These are phyloP conservation scores for Mortierella sp. DNA, from an alignment of 371 early-diverging fungal species.

Conservation along the genomic window DNA sequence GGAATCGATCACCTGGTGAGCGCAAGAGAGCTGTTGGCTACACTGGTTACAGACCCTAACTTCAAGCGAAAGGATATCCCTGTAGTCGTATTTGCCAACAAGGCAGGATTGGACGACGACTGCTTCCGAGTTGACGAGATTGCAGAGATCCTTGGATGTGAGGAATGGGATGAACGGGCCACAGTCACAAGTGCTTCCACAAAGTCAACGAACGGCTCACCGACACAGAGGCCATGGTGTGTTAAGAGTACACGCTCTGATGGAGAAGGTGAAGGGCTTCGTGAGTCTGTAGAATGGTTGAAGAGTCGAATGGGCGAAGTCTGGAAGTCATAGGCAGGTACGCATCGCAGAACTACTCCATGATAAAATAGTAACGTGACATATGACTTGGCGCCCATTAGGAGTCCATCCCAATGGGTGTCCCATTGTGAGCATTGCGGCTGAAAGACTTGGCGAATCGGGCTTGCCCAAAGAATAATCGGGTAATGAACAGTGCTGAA, in stretches of 20 bases:
- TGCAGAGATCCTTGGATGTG: conserved; percentile 52
- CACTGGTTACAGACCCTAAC: conserved; percentile 31
- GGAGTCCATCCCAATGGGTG: no score
- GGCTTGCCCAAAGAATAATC: no score
- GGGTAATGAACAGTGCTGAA: no score
- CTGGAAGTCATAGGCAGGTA: conserved; percentile 15
- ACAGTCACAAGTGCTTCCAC: no score
- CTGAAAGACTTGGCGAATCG: no score
- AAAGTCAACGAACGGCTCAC: not conserved
- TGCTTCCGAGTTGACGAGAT: conserved; percentile 51
- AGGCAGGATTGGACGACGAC: conserved; percentile 43
- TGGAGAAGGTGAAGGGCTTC: conserved; percentile 44
- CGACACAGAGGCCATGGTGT: conserved; percentile 37
- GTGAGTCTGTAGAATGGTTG: conserved; percentile 52
- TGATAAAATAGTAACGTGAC: no score
- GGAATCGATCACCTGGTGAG: conserved; percentile 45
- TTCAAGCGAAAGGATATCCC: conserved; percentile 45
- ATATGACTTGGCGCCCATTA: no score
- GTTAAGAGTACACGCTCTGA: conserved; percentile 51
- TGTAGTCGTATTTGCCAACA: conserved; percentile 51
- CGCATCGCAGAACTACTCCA: not conserved
- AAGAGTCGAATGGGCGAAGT: conserved; percentile 51
- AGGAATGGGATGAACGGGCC: conserved; percentile 37
- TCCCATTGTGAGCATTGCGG: no score
- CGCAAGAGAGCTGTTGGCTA: conserved; percentile 42